These are phyloP conservation scores for Zanthoxylum bungeanum DNA, from an alignment of 345 rosid genomes.

Conservation along the genomic window DNA sequence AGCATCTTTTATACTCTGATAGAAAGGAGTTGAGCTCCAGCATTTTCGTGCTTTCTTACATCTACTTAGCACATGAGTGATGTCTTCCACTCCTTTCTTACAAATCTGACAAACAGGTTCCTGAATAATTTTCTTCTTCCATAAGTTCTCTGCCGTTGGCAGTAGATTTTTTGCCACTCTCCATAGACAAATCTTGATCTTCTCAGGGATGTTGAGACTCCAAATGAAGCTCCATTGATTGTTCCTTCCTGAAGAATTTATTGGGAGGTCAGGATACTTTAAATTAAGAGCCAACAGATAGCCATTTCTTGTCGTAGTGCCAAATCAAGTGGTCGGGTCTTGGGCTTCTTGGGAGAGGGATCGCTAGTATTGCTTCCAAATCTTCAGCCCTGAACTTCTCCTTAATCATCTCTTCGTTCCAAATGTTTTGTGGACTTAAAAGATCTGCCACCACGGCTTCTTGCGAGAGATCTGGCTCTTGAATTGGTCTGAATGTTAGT, in stretches of 20 bases:
- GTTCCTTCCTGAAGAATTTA: fast-evolving
- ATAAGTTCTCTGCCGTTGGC: background rate
- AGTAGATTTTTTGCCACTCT: background rate
- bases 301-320: background rate
- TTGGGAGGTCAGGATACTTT: background rate
- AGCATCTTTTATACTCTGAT: too few species aligned
- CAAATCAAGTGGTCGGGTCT: too few species aligned
- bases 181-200: too few species aligned
- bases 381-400: too few species aligned
- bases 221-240: background rate
- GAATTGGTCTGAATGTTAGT: background rate
- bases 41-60: too few species aligned
- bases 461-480: too few species aligned
- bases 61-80: too few species aligned
- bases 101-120: background rate
- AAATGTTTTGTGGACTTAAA: too few species aligned
- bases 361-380: background rate
- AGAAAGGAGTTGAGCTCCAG: too few species aligned
- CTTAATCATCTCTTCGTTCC: background rate
- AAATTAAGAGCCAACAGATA: background rate
- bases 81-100: background rate
- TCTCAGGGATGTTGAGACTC: background rate
- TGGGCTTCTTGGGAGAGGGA: background rate
- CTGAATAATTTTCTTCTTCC: too few species aligned
- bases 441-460: background rate